phyloP scores from a whole-genome alignment of 176 grass and related monocot genomes.

The Microstegium vimineum region DNA sequence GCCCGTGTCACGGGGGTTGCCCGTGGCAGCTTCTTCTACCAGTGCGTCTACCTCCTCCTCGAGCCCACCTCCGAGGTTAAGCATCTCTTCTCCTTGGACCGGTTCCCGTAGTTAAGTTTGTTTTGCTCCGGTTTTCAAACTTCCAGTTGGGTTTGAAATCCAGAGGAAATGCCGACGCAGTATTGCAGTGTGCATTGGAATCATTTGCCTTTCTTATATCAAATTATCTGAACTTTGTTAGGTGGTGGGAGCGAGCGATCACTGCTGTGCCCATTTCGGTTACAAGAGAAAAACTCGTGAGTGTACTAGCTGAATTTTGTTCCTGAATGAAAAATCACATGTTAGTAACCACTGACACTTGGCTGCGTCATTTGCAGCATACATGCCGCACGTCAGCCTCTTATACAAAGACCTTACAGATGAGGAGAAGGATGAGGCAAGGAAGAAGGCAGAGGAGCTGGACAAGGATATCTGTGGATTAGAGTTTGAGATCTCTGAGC shows the following conservation, averaged over 20 bases:
- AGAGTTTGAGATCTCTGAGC: constrained; percentile 60
- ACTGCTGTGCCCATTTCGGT: constrained; percentile 60
- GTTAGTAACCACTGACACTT: neutral
- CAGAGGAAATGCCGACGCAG: neutral
- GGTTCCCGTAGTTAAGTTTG: neutral
- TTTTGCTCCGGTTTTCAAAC: neutral
- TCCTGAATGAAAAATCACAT: neutral
- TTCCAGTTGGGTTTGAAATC: neutral
- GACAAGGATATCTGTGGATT: constrained; percentile 63
- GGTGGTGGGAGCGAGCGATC: constrained; percentile 66
- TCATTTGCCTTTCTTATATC: neutral
- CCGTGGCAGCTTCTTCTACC: constrained; percentile 71
- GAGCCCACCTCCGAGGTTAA: constrained; percentile 68
- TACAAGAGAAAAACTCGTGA: constrained; percentile 62
- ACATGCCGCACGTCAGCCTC: constrained; percentile 81
- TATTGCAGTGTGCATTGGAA: neutral
- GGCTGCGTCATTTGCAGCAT: constrained; percentile 45
- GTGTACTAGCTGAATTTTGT: constrained; percentile 15
- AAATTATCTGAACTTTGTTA: constrained; percentile 8
- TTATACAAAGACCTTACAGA: constrained; percentile 77
- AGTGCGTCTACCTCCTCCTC: constrained; percentile 90
- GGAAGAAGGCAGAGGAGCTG: constrained; percentile 67
- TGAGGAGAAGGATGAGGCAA: constrained; percentile 74
- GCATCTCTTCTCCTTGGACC: neutral
- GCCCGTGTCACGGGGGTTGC: constrained; percentile 54